Evolutionary conservation across 352 stramenopile genomes (phyloP).

Genomic region (Pythium chondricola): DNA sequence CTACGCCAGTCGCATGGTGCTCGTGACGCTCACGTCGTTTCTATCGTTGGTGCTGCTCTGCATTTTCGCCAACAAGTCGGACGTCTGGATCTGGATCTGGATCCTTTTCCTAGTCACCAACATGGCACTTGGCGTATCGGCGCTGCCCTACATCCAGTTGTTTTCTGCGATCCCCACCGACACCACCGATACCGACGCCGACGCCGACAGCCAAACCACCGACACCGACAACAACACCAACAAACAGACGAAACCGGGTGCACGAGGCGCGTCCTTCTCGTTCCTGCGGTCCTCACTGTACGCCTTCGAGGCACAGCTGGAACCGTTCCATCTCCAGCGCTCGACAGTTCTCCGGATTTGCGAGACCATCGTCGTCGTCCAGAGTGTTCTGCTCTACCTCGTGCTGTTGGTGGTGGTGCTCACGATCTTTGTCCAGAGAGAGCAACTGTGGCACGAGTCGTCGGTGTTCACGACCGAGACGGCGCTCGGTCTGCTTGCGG

Average conservation of each 20-base stretch:
- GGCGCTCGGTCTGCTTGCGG: background rate
- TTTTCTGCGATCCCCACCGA: slow-evolving; percentile 20
- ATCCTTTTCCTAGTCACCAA: slow-evolving; percentile 45
- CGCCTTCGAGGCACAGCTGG: slow-evolving; percentile 24
- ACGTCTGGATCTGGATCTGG: slow-evolving; percentile 38
- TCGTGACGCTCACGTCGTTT: slow-evolving; percentile 39
- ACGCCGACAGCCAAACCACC: no score
- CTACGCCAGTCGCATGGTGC: slow-evolving; percentile 50
- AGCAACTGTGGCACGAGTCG: slow-evolving; percentile 1
- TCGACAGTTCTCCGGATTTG: slow-evolving; percentile 48
- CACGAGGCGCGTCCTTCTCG: slow-evolving; percentile 31
- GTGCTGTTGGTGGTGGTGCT: slow-evolving; percentile 1
- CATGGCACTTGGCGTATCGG: slow-evolving; percentile 45
- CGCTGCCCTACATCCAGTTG: slow-evolving; percentile 37
- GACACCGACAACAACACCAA: background rate
- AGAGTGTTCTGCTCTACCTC: slow-evolving; percentile 33
- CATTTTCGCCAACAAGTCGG: slow-evolving; percentile 21
- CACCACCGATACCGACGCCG: background rate
- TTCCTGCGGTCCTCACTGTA: slow-evolving; percentile 45
- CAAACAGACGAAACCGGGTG: background rate
- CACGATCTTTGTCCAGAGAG: background rate
- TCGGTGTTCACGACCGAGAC: slow-evolving; percentile 3
- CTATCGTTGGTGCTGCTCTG: slow-evolving; percentile 37
- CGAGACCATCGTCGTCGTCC: slow-evolving; percentile 57
- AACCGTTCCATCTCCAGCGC: slow-evolving; percentile 41